Percentiles rank a stretch among this genome's conserved stretches.
Evolutionary conservation across 345 rosid species (phyloP).

Genomic region (Syzygium aromaticum): DNA sequence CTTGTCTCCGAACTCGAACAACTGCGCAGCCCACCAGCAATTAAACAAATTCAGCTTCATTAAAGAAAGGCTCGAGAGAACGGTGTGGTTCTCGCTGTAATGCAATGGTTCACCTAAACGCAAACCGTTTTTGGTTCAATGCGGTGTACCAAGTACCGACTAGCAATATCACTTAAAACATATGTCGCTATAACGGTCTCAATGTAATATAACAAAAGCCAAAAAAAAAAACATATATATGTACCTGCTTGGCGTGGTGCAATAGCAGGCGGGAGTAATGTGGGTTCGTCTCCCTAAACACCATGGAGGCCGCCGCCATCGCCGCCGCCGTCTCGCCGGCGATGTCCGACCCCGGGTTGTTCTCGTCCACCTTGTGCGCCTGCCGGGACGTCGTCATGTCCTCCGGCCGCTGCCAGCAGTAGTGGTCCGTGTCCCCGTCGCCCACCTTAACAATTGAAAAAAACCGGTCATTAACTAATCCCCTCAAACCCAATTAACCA

Average conservation of each 20-base stretch:
- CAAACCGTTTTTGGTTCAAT: background rate
- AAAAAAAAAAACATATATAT: background rate
- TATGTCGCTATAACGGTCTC: background rate
- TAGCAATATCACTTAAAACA: background rate
- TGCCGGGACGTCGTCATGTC: slow-evolving; percentile 80
- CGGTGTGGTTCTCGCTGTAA: background rate
- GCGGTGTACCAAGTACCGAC: background rate
- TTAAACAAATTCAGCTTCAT: background rate
- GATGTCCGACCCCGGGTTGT: slow-evolving; percentile 74
- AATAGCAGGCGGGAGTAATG: slow-evolving; percentile 62
- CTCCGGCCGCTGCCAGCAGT: slow-evolving; percentile 97
- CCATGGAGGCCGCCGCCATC: slow-evolving; percentile 80
- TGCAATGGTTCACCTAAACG: background rate
- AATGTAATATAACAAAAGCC: background rate
- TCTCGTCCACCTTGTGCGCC: slow-evolving; percentile 60
- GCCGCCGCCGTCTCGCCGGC: slow-evolving; percentile 85
- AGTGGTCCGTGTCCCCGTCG: slow-evolving; percentile 81
- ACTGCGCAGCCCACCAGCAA: slow-evolving; percentile 15
- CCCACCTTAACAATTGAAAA: slow-evolving; percentile 43
- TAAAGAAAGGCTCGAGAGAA: background rate
- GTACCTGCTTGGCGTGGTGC: slow-evolving; percentile 60
- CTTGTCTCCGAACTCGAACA: slow-evolving; percentile 61
- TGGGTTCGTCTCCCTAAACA: slow-evolving; percentile 57
- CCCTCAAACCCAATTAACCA: background rate
- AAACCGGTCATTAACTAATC: background rate